Percentiles rank a stretch among this genome's conserved stretches.
phyloP scores from a whole-genome alignment of 441 rosid genomes.

The Erysimum pusillum region DNA sequence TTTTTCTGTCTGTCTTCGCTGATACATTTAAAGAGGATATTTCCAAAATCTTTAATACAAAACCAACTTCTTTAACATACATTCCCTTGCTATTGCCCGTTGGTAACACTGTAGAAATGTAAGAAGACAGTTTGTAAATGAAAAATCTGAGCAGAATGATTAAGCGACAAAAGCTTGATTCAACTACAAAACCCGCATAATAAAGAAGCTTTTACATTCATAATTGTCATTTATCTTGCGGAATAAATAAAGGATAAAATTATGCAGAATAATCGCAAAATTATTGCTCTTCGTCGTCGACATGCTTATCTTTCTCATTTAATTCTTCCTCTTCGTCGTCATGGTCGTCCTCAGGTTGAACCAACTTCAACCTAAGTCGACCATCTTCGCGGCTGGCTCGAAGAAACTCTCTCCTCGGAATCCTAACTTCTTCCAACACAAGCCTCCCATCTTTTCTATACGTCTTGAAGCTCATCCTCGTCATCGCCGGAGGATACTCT shows the following conservation, averaged over 20 bases:
- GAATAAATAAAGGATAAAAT: neutral
- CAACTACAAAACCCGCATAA: slow-evolving; percentile 14
- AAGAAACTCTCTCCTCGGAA: slow-evolving; percentile 78
- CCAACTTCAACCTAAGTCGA: slow-evolving; percentile 67
- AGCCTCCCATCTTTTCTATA: slow-evolving; percentile 83
- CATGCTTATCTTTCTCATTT: slow-evolving; percentile 42
- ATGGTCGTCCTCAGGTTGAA: slow-evolving; percentile 60
- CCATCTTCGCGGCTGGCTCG: slow-evolving; percentile 85
- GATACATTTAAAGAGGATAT: neutral
- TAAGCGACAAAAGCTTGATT: neutral
- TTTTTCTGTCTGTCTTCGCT: neutral
- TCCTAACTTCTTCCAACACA: slow-evolving; percentile 77
- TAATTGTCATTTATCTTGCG: slow-evolving; percentile 2
- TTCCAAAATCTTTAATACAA: neutral
- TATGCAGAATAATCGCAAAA: neutral
- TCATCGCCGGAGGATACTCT: slow-evolving; percentile 51
- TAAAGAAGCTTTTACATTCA: slow-evolving; percentile 19
- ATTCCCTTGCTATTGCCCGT: neutral
- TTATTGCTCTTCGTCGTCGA: neutral
- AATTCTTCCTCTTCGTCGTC: slow-evolving; percentile 53
- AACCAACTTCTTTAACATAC: neutral
- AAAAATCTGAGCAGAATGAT: neutral
- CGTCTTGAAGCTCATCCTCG: slow-evolving; percentile 74
- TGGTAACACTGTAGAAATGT: slow-evolving; percentile 1
- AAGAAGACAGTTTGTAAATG: neutral